Base-by-base conservation (phyloP, 768 basidiomycete genomes). In the Leccinum ochraceum region DNA sequence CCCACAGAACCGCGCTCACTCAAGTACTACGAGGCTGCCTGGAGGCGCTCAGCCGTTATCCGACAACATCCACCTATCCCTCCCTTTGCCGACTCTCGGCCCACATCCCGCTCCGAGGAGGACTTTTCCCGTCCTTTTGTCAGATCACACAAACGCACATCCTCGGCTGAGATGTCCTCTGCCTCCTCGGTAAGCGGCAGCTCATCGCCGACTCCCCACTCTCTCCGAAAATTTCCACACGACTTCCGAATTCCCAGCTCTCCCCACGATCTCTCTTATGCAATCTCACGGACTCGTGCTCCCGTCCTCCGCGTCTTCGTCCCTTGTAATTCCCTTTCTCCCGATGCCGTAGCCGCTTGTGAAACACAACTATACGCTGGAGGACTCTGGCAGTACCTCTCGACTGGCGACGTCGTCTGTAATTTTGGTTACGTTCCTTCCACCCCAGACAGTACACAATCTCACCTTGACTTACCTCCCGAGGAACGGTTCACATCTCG, bases 371-470 rank as follows among this genome's bases (percentile, higher is more conserved):
- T 94, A 5, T 75, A 83, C n/a, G 78, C 80, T 1, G 80, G 83
- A 1, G 88, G 84, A 0, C 79, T 94, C 6, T 92, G 90, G 90
- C 74, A 79, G 6, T 83, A 90, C 67, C 79, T 94, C n/a, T 90
- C 87, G 1, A 81, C 80, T 0, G 92, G 92, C 1, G 92, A 94
- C 66, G 74, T 92, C 39, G 80, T 94, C 22, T 91, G 87, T 69
- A 94, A 94, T 72, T 79, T 94, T 51, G 92, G 92, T 6, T 92
- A 86, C 66, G 78, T 94, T 16, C 89, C 88, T 1, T 75, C 81
- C 0, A 68, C 69, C 0, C 63, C 74, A 11, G 60, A 74, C 5
- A 68, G 71, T 17, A 74, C 68, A 20, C 66, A 69, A 48, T 65
- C 60, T n/a, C 60, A 63, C 39, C 51, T 66, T 1, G 66, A 71